Conservation (phyloP, 768 basidiomycete genomes). For the Rhodotorula kratochvilovae region DNA sequence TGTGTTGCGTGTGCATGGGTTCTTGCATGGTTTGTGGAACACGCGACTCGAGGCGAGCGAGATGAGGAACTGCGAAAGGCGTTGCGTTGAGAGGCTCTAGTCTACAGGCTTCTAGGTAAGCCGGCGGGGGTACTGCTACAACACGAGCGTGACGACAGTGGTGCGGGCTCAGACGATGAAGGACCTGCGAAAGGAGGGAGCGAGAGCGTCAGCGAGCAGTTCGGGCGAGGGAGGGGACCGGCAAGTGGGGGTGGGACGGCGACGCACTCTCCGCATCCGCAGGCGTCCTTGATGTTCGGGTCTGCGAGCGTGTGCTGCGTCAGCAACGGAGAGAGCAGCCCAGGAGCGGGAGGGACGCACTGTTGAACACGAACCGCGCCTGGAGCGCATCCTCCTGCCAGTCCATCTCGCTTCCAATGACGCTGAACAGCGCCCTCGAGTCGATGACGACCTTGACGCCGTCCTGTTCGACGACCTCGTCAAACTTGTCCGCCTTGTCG, state of each 20-base stretch:
- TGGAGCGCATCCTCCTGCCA: conserved; percentile 91
- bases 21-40: neutral
- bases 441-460: conserved; percentile 91
- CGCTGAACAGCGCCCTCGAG: conserved; percentile 91
- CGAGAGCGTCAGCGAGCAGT: neutral
- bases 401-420: conserved; percentile 98
- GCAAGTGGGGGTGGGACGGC: neutral
- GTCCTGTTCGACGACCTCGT: conserved; percentile 94
- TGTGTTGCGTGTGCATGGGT: neutral
- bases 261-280: conserved; percentile 78
- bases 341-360: conserved; percentile 5
- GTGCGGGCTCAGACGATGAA: conserved; percentile 13
- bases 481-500: conserved; percentile 79
- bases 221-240: neutral
- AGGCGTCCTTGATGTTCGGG: conserved; percentile 89
- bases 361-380: conserved; percentile 51
- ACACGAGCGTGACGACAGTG: neutral
- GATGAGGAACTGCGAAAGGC: neutral
- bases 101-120: neutral
- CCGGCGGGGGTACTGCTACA: neutral
- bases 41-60: neutral
- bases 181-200: neutral
- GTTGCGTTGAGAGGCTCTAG: neutral
- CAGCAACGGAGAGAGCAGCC: neutral
- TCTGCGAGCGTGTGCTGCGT: conserved; percentile 81